These are phyloP conservation scores for Volvariella surrecta DNA, from an alignment of 1,284 basidiomycete genomes.

Conservation along the genomic window DNA sequence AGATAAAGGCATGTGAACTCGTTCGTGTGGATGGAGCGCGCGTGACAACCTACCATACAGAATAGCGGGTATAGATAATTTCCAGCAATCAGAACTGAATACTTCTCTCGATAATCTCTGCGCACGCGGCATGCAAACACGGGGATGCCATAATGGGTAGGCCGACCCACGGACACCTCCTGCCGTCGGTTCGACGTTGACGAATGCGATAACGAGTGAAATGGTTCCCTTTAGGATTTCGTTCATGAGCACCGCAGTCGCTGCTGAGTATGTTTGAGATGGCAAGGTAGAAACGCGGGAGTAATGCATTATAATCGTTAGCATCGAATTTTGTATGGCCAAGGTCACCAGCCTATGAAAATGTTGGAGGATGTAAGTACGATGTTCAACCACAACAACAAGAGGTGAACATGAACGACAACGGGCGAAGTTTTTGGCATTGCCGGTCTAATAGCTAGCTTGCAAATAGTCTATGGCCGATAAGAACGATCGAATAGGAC, in stretches of 20 bases:
- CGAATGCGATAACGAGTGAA: conserved; percentile 58
- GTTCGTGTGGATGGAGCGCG: neutral
- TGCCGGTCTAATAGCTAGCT: too few species aligned
- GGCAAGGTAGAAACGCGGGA: conserved; percentile 80
- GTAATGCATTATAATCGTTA: conserved; percentile 93
- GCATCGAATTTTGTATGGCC: conserved; percentile 86
- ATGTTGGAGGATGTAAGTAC: neutral
- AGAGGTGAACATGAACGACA: too few species aligned
- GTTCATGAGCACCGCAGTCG: conserved; percentile 87
- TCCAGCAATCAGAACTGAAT: conserved; percentile 90
- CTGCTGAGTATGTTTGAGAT: conserved; percentile 78
- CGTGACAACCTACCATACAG: conserved; percentile 52
- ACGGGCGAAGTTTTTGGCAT: too few species aligned
- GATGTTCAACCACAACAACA: too few species aligned
- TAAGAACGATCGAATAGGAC: conserved; percentile 24
- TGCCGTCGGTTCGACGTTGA: conserved; percentile 27
- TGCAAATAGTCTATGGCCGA: too few species aligned
- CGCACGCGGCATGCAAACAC: conserved; percentile 12
- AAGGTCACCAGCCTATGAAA: conserved; percentile 72
- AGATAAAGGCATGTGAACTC: conserved; percentile 24
- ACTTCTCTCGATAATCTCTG: conserved; percentile 24
- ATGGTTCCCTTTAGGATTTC: conserved; percentile 89
- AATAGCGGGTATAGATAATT: conserved; percentile 90
- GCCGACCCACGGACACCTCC: conserved; percentile 7
- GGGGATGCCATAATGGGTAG: neutral